phyloP scores from a whole-genome alignment of 2,329 filamentous ascomycete species.

The Teratosphaeria gauchensis region DNA sequence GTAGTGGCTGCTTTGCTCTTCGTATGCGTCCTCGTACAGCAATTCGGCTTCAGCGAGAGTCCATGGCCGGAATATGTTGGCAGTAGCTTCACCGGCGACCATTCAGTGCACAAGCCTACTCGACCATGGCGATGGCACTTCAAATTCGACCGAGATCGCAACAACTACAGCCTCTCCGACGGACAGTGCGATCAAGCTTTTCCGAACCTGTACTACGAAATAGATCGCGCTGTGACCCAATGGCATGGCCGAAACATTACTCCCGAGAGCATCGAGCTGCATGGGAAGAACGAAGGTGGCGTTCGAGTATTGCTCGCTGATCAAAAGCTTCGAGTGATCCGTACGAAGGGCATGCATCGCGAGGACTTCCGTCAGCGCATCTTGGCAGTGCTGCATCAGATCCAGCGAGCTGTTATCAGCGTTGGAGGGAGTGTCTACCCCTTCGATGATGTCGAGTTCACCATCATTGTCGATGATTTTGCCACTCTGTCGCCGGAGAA shows the following conservation, averaged over 20 bases:
- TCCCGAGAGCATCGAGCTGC: constrained; percentile 18
- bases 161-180: constrained; percentile 19
- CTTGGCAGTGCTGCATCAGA: constrained; percentile 34
- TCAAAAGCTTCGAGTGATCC: constrained; percentile 11
- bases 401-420: constrained; percentile 40
- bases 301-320: constrained; percentile 31
- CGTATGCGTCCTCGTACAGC: constrained; percentile 10
- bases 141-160: constrained; percentile 15
- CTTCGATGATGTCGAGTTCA: constrained; percentile 3
- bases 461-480: constrained; percentile 4
- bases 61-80: background rate
- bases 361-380: constrained; percentile 1
- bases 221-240: constrained; percentile 20
- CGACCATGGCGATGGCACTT: background rate
- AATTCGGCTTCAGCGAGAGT: constrained; percentile 1
- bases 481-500: constrained; percentile 13
- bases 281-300: constrained; percentile 21
- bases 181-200: constrained; percentile 24
- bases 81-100: background rate
- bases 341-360: background rate
- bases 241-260: constrained; percentile 18
- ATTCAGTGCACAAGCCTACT: background rate
- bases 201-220: constrained; percentile 22
- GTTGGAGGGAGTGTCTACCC: constrained; percentile 30
- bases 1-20: constrained; percentile 9